Conservation (phyloP, 2,329 filamentous ascomycete species). For the Beauveria varroae region DNA sequence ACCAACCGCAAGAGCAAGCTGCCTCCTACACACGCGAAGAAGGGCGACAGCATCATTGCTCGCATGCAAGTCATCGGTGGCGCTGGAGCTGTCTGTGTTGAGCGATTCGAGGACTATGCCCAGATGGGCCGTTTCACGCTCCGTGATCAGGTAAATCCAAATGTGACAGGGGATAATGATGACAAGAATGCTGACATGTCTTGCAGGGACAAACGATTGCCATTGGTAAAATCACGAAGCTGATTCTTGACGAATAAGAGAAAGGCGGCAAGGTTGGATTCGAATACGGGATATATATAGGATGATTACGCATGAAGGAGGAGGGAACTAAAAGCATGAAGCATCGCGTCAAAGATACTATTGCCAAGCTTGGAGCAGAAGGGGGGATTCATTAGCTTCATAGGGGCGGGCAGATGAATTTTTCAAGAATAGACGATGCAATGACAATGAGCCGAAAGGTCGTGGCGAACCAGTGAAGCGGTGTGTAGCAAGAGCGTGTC, state of each 20-base stretch:
- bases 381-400: not conserved
- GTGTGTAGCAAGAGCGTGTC: not conserved
- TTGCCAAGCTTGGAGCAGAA: not conserved
- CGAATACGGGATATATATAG: not conserved
- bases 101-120: slow-evolving; percentile 91
- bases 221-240: slow-evolving; percentile 97
- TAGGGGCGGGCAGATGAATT: not conserved
- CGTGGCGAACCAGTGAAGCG: not conserved
- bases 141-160: slow-evolving; percentile 64
- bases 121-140: slow-evolving; percentile 89
- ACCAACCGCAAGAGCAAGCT: slow-evolving; percentile 90
- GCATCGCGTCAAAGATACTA: not conserved
- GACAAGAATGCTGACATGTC: slow-evolving; percentile 19
- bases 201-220: slow-evolving; percentile 93
- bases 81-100: slow-evolving; percentile 82
- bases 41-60: slow-evolving; percentile 78
- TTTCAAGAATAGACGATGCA: slow-evolving; percentile 9
- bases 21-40: slow-evolving; percentile 84
- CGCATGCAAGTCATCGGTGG: slow-evolving; percentile 80
- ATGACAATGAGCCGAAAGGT: not conserved
- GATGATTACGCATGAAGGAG: slow-evolving; percentile 7
- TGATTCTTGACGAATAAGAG: slow-evolving; percentile 41
- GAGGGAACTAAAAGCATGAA: slow-evolving; percentile 7
- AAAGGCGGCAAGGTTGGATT: not conserved
- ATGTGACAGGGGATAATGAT: not conserved